A percentile compares a stretch with the other conserved stretches of the same genome.
These are phyloP conservation scores for Hevea brasiliensis DNA, from an alignment of 345 rosid genomes.

Conservation along the genomic window DNA sequence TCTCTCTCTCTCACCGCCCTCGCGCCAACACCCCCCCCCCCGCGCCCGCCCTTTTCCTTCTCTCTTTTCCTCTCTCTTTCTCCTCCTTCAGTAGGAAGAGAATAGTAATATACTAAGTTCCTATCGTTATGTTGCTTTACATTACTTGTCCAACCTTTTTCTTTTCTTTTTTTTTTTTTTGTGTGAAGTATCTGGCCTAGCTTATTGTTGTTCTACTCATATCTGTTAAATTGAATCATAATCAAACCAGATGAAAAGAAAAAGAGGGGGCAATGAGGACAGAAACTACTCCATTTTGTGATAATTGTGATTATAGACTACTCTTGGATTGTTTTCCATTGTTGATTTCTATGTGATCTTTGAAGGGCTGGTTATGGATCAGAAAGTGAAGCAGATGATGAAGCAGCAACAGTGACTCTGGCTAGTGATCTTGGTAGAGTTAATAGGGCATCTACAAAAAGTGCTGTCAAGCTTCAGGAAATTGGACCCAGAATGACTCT, in stretches of 20 bases:
- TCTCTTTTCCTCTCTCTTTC: no score
- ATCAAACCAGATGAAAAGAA: not conserved
- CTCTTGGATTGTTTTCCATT: not conserved
- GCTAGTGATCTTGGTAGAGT: slow-evolving; percentile 72
- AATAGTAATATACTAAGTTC: not conserved
- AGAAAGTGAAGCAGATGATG: slow-evolving; percentile 96
- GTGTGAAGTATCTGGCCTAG: not conserved
- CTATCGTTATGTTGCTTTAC: no score
- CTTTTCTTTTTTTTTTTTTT: not conserved
- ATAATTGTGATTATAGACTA: not conserved
- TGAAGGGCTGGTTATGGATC: slow-evolving; percentile 89
- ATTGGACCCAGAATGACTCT: slow-evolving; percentile 96
- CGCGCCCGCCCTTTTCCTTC: no score
- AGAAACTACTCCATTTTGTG: not conserved
- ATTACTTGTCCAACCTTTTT: not conserved
- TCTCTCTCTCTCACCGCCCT: no score
- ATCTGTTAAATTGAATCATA: not conserved
- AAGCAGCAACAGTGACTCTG: slow-evolving; percentile 86
- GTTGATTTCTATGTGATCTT: slow-evolving; percentile 11
- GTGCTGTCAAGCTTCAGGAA: slow-evolving; percentile 89
- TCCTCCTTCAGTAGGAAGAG: no score
- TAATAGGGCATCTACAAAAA: slow-evolving; percentile 64
- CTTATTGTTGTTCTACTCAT: not conserved
- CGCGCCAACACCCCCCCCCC: no score
- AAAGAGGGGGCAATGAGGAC: not conserved